Base-by-base conservation (phyloP, 2,329 filamentous ascomycete species). In the Xylariales sp. region DNA sequence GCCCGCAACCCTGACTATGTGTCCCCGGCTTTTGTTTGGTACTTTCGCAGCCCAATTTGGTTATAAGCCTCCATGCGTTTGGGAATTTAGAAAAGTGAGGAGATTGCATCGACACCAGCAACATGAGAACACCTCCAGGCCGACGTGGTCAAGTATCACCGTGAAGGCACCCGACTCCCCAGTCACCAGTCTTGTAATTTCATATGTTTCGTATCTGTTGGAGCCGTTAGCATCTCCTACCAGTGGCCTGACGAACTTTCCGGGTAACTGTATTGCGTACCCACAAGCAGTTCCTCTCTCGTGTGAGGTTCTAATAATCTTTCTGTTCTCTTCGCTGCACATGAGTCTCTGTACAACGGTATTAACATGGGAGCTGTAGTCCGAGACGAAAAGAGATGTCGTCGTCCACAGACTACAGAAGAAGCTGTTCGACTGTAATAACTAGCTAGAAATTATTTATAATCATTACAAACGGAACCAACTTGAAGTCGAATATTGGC, bases 311-410 rank as follows among this genome's bases (percentile, higher is more conserved):
- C 9, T n/a, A 38, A 38, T 15, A 18, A 11, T n/a, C 28, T 9
- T 16, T 38, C 35, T 11, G 35, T 63, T 11, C 82, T 82, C 1
- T 67, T 73, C 3, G 84, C 78, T 1, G 66, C 72, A 56, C 91
- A 90, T 49, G 79, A 71, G 0, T 84, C 86, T 2, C 85, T 76
- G 65, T 78, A 90, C 34, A 90, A 51, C 0, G 88, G 68, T 1
- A 3, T 86, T 85, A 0, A 79, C 73, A 57, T 86, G 71, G 61
- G 80, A 90, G 16, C 85, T 85, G 53, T 90, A 90, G 59, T 90
- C 86, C 12, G 76, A 76, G 1, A 71, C 72, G 53, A 84, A 87
- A 0, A 90, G 72, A 0, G 78, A 81, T 0, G 76, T 80, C 0
- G 84, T 79, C 0, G 86, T 89, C 3, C 83, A 63, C 2, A 71